These are phyloP conservation scores for Debaryomyces singareniensis DNA, from an alignment of 1,139 yeast species.

Conservation along the genomic window DNA sequence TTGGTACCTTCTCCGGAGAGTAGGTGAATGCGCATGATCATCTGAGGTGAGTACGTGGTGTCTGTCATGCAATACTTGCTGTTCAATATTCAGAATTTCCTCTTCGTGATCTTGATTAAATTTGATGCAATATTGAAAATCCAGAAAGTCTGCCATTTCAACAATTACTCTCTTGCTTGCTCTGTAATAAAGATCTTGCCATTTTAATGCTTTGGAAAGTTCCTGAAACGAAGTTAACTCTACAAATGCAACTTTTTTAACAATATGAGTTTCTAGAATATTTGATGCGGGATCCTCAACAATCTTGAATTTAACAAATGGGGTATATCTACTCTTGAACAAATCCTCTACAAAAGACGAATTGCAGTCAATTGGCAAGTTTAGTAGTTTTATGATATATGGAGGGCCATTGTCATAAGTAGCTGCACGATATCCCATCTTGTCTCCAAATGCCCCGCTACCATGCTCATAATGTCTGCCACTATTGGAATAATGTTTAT, in stretches of 20 bases:
- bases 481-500: constrained; percentile 10
- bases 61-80: constrained; percentile 22
- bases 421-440: constrained; percentile 6
- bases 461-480: constrained; percentile 4
- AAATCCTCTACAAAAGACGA: constrained; percentile 37
- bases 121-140: constrained; percentile 40
- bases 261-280: constrained; percentile 32
- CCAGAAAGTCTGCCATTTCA: constrained; percentile 43
- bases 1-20: neutral
- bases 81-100: constrained; percentile 25
- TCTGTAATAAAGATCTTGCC: constrained; percentile 39
- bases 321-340: constrained; percentile 37
- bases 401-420: constrained; percentile 41
- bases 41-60: neutral
- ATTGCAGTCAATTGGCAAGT: constrained; percentile 38
- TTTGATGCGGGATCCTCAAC: constrained; percentile 37
- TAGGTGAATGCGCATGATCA: neutral
- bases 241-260: constrained; percentile 56
- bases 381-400: constrained; percentile 48
- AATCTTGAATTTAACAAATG: constrained; percentile 34
- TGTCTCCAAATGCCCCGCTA: constrained; percentile 6
- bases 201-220: constrained; percentile 37
- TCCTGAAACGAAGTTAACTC: constrained; percentile 46
- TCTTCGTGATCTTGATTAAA: constrained; percentile 31
- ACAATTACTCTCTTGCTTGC: constrained; percentile 35